Evolutionary conservation across 495 filamentous ascomycete genomes (phyloP).

Genomic region (Podospora anserina): DNA sequence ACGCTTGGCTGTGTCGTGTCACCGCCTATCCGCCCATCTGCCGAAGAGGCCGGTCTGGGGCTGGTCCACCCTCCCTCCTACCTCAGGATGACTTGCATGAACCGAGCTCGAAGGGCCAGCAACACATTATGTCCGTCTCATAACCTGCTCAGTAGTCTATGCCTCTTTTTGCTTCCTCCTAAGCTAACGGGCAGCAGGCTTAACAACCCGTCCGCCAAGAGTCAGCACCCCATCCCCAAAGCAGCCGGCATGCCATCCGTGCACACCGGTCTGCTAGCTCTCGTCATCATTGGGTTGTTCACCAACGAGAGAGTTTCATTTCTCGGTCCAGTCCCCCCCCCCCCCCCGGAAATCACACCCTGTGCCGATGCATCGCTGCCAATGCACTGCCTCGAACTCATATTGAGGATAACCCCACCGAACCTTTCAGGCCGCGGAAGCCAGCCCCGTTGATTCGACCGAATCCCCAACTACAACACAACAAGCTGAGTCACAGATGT

Average conservation of each 20-base stretch:
- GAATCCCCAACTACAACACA: neutral
- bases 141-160: neutral
- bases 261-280: neutral
- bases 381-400: slow-evolving; percentile 1
- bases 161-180: neutral
- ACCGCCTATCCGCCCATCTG: slow-evolving; percentile 20
- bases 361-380: neutral
- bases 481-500: neutral
- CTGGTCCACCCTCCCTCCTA: neutral
- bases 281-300: neutral
- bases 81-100: slow-evolving; percentile 10
- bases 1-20: slow-evolving; percentile 16
- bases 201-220: neutral
- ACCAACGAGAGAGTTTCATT: neutral
- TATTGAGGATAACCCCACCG: neutral
- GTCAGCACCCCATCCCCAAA: neutral
- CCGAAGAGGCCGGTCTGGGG: slow-evolving; percentile 14
- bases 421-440: neutral
- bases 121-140: neutral
- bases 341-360: neutral
- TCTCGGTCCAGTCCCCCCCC: neutral
- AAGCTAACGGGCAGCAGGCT: neutral
- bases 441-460: neutral
- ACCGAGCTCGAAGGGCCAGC: slow-evolving; percentile 1
- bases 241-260: neutral